Evolutionary conservation across 2,329 filamentous ascomycete species (phyloP).

Genomic region (Diaporthe aspalathi): DNA sequence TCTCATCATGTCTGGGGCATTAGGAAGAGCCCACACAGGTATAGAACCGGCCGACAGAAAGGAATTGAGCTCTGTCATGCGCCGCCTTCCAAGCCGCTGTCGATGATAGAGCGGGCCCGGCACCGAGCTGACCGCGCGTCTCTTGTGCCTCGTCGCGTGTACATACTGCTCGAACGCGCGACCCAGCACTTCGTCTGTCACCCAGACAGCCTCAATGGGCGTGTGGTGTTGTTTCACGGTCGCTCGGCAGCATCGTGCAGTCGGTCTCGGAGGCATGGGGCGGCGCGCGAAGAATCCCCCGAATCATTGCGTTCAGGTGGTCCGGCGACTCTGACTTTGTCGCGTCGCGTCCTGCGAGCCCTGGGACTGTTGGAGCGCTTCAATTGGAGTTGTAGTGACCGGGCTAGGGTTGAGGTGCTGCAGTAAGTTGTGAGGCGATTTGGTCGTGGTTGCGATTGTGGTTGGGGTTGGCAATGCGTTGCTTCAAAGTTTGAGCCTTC

Average conservation of each 20-base stretch:
- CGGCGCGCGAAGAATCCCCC: background rate
- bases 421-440: background rate
- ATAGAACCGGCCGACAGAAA: conserved; percentile 54
- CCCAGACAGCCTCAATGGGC: conserved; percentile 63
- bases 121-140: conserved; percentile 53
- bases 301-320: conserved; percentile 27
- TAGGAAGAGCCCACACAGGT: conserved; percentile 60
- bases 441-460: background rate
- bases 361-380: background rate
- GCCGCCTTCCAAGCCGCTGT: conserved; percentile 63
- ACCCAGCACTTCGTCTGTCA: conserved; percentile 67
- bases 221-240: conserved; percentile 55
- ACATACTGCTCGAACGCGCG: conserved; percentile 62
- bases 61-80: conserved; percentile 62
- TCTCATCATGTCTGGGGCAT: conserved; percentile 56
- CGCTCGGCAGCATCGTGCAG: conserved; percentile 53
- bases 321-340: background rate
- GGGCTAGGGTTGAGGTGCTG: background rate
- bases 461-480: background rate
- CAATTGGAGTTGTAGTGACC: background rate
- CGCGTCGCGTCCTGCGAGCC: background rate
- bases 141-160: conserved; percentile 46
- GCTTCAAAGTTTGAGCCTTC: conserved; percentile 19
- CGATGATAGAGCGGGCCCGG: conserved; percentile 67
- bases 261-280: conserved; percentile 40